Conservation (phyloP, 1,139 yeast genomes). For the Protomyces lactucae-debilis region DNA sequence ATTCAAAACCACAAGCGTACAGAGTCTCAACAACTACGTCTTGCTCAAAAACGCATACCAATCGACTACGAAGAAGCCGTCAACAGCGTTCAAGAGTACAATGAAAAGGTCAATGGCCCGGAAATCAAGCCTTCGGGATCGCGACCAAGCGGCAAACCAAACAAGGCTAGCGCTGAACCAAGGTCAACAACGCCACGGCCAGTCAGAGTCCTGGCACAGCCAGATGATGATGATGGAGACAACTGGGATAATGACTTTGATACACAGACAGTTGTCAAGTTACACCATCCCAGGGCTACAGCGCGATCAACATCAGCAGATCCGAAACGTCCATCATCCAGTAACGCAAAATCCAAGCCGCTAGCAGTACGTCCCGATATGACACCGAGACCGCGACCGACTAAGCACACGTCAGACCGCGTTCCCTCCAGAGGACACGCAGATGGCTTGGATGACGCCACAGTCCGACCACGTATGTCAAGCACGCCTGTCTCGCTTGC, state of each 20-base stretch:
- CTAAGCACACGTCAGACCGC: neutral
- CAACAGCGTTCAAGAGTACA: conserved; percentile 38
- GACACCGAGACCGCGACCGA: neutral
- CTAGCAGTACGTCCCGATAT: neutral
- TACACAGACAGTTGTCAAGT: conserved; percentile 2
- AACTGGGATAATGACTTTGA: conserved; percentile 32
- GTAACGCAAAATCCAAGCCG: neutral
- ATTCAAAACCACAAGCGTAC: conserved; percentile 37
- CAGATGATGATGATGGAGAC: conserved; percentile 18
- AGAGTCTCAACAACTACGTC: conserved; percentile 1
- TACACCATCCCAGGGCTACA: neutral
- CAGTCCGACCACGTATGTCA: neutral
- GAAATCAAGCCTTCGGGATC: conserved; percentile 2
- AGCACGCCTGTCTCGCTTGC: neutral
- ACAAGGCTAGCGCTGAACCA: neutral
- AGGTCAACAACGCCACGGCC: neutral
- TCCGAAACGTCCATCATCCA: neutral
- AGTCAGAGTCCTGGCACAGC: neutral
- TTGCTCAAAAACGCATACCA: neutral
- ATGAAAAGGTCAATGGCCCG: conserved; percentile 32
- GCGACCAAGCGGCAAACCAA: neutral
- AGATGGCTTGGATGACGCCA: neutral
- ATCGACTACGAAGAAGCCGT: conserved; percentile 38
- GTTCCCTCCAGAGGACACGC: neutral
- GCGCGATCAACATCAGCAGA: neutral